These are phyloP conservation scores for Tetrahymena malaccensis DNA, from an alignment of 73 alveolate species.

Conservation along the genomic window DNA sequence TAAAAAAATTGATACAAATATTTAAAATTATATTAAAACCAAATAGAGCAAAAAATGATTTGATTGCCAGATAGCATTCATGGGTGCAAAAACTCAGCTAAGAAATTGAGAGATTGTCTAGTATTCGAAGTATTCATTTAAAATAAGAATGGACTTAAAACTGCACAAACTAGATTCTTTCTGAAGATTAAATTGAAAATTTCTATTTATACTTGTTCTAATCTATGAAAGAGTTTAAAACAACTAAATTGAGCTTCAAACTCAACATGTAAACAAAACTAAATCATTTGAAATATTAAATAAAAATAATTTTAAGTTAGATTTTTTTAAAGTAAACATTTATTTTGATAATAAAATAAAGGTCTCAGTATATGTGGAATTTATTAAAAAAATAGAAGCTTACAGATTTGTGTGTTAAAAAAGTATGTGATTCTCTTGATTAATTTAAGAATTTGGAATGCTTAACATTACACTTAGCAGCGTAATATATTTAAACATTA, in stretches of 20 bases:
- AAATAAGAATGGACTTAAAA: background rate
- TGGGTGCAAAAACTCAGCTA: background rate
- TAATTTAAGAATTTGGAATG: background rate
- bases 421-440: background rate
- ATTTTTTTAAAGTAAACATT: no score
- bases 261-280: background rate
- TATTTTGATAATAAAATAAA: background rate
- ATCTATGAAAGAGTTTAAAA: background rate
- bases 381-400: background rate
- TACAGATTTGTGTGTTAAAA: background rate
- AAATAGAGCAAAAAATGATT: background rate
- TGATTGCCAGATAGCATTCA: background rate
- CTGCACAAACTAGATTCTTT: background rate
- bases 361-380: background rate
- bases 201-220: background rate
- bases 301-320: background rate
- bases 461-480: background rate
- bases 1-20: no score
- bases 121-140: background rate
- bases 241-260: background rate
- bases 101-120: background rate
- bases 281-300: background rate
- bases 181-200: background rate
- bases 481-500: background rate
- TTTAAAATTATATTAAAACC: no score